Evolutionary conservation across 2,329 filamentous ascomycete species (phyloP).

Genomic region (Xylariales sp.): DNA sequence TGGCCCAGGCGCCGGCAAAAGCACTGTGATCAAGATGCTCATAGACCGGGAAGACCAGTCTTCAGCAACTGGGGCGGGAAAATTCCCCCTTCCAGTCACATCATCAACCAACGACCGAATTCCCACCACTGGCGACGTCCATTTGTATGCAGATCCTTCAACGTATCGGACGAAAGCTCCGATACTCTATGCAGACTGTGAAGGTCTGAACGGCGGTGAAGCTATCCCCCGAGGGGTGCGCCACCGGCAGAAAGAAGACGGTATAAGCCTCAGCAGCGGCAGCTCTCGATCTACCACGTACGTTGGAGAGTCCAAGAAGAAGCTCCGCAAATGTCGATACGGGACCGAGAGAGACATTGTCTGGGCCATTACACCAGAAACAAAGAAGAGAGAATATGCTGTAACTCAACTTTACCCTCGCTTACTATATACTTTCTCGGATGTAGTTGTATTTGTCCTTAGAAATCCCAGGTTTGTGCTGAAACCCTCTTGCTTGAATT

Average conservation of each 20-base stretch:
- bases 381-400: constrained; percentile 25
- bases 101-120: constrained; percentile 29
- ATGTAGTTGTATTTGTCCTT: constrained; percentile 35
- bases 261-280: no score
- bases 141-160: constrained; percentile 41
- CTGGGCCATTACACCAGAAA: constrained; percentile 22
- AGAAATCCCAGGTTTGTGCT: constrained; percentile 27
- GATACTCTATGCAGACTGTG: constrained; percentile 43
- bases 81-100: constrained; percentile 31
- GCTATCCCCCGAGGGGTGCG: constrained; percentile 8
- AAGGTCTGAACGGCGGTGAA: constrained; percentile 43
- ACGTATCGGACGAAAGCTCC: constrained; percentile 30
- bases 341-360: constrained; percentile 7
- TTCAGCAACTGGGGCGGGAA: constrained; percentile 11
- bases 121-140: constrained; percentile 41
- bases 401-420: constrained; percentile 34
- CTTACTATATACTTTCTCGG: constrained; percentile 36
- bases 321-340: constrained; percentile 1
- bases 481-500: background rate
- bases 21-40: constrained; percentile 38
- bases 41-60: constrained; percentile 26
- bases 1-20: constrained; percentile 35
- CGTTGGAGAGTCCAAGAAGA: constrained; percentile 12
- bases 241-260: constrained; percentile 3
- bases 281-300: background rate